Evolutionary conservation across 352 stramenopile genomes (phyloP), one percentile per base, ranked within the genome.

Genomic region (Pythium guiyangense): DNA sequence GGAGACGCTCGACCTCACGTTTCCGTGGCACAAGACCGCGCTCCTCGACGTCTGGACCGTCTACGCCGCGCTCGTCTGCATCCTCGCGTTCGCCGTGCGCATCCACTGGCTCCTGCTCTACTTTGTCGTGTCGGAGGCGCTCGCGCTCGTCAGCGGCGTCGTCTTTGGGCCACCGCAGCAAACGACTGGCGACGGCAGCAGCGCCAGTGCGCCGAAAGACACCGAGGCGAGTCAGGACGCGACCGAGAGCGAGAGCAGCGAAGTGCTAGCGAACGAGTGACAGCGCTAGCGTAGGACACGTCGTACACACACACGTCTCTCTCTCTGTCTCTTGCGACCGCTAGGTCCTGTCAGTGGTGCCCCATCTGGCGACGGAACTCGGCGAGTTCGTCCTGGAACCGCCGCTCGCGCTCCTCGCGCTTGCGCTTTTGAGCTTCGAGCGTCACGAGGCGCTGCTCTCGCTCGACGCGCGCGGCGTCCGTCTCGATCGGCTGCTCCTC

Each of bases 41-140:
- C 70, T 94, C 59, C 72, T 94, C 1, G 84, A 94, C 54, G 84
- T 94, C 4, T 91, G 79, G 76, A 82, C 82, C 3, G 78, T 91
- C 8, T 92, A 88, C 57, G 75, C 69, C 2, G 79, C 79, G 14
- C 31, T 92, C 3, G 84, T 90, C 15, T 94, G 84, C 20, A 62
- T 90, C 27, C 31, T 88, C 29, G 77, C 76, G 11, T 70, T 91
- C 18, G 63, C 73, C 20, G 59, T 93, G 4, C 84, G 81, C 2
- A 60, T 88, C 3, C 63, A 84, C 51, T 91, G 81, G 77, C 66
- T 92, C 17, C 43, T 86, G n/a, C 34, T 89, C 22, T 85, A 87
- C 59, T 86, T 81, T 51, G 26, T 78, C 25, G 65, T 86, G 45
- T 77, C 71, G 0, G 70, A 88, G 53, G 71, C 60, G 18, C 63